Base-by-base conservation (phyloP, 2,329 filamentous ascomycete genomes). In the Exophiala dermatitidis region DNA sequence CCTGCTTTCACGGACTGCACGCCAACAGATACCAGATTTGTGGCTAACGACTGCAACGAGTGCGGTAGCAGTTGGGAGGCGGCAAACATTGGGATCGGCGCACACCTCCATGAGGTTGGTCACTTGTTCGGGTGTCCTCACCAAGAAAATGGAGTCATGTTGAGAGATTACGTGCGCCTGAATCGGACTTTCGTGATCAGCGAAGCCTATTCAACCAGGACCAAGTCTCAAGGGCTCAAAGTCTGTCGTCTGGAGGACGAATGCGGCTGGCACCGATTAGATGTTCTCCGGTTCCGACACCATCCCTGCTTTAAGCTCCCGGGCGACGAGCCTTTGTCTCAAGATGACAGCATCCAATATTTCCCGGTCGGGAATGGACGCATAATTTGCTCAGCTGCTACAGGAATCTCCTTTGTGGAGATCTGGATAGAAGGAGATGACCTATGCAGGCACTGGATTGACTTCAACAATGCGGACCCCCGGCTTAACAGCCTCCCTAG, bases 41-140 rank as follows among this genome's bases (percentile, higher is more conserved):
- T 95, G 36, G 86, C 86, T 10, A 95, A 96, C 64, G 88, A 95
- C 67, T 88, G 83, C 68, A 86, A 86, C 62, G 88, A 95, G 61
- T 85, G 84, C 4, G 90, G 90, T 28, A 95, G 88, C 66, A 93
- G 84, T 44, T 97, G 91, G 91, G 91, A 97, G 68, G 84, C 90
- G n/a, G 90, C 88, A 29, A 95, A 91, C 63, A 86, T 95, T 56
- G 90, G 90, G 31, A 94, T 97, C 60, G 91, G 91, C 5, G 90
- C 89, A 6, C 91, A 97, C 69, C 71, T 97, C 45, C 91, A 95
- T 68, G 90, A 96, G 70, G 86, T 86, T 0, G 91, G 91, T 2
- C 91, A 95, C 71, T 71, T 95, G 26, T 86, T 97, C 61, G 91
- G 91, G 46, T 94, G 88, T 61, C 88, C 89, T 6, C 88, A 94